These are phyloP conservation scores for Colletotrichum lentis DNA, from an alignment of 2,329 filamentous ascomycete species.

Conservation along the genomic window DNA sequence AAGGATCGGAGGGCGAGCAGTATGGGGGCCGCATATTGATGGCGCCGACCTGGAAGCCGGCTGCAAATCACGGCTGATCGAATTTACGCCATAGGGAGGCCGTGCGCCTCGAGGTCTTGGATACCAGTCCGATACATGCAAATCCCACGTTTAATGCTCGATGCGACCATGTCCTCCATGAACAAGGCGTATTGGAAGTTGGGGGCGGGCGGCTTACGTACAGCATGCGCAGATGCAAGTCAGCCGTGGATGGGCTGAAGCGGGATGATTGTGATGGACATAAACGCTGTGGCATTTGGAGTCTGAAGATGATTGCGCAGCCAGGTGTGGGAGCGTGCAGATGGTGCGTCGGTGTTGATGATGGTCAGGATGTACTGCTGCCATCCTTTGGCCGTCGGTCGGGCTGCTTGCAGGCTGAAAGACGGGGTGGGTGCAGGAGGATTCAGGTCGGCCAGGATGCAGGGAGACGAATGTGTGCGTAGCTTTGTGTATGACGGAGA, in stretches of 20 bases:
- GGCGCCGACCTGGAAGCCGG: conserved; percentile 7
- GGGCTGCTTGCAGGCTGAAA: background rate
- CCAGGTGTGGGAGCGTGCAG: background rate
- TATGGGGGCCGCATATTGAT: conserved; percentile 34
- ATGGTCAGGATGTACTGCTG: conserved; percentile 22
- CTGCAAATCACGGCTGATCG: background rate
- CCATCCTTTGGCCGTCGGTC: conserved; percentile 20
- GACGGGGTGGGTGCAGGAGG: conserved; percentile 2
- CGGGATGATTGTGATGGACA: background rate
- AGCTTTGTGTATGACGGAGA: conserved; percentile 7
- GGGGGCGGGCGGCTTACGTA: conserved; percentile 21
- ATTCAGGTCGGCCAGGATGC: conserved; percentile 24
- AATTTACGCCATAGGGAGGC: background rate
- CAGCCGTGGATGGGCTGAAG: background rate
- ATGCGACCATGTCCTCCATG: background rate
- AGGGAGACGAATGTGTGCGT: background rate
- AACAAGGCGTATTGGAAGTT: background rate
- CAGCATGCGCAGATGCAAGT: background rate
- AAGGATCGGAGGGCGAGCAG: conserved; percentile 40
- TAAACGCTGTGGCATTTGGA: conserved; percentile 13
- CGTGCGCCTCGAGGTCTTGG: background rate
- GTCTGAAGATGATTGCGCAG: background rate
- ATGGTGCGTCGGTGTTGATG: background rate
- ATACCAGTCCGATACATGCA: background rate
- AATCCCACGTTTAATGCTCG: background rate